Evolutionary conservation across 306 rosid genomes (phyloP).

Genomic region (Lathyrus tuberosus): DNA sequence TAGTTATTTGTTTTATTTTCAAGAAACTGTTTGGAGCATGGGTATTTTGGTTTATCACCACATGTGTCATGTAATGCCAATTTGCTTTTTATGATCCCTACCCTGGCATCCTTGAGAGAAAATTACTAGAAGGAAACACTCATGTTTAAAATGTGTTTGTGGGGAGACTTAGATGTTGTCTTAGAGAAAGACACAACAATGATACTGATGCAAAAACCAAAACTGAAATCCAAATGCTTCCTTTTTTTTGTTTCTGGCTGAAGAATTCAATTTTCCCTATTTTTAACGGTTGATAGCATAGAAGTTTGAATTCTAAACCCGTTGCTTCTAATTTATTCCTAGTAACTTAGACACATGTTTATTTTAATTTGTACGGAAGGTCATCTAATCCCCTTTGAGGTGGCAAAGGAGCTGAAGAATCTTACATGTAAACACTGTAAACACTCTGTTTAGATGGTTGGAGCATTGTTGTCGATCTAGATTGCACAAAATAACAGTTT

Average conservation of each 20-base stretch:
- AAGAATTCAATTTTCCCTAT: background rate
- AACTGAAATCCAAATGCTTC: background rate
- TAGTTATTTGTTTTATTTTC: conserved; percentile 7
- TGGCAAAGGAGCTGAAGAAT: background rate
- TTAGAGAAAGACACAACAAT: background rate
- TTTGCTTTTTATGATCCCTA: background rate
- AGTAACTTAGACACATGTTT: background rate
- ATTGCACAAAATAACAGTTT: background rate
- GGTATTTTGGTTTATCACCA: background rate
- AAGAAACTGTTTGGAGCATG: background rate
- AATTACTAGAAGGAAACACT: conserved; percentile 3
- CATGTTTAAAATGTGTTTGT: background rate
- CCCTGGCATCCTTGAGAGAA: background rate
- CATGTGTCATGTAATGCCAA: background rate
- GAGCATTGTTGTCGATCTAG: background rate
- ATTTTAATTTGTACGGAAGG: background rate
- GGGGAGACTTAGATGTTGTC: background rate
- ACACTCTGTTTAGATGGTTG: too few species aligned
- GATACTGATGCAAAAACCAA: background rate
- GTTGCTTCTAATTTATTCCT: background rate
- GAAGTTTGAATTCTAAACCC: background rate
- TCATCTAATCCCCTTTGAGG: background rate
- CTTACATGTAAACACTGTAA: too few species aligned
- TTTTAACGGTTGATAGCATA: background rate
- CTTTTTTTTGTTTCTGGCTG: background rate